phyloP scores from a whole-genome alignment of 345 rosid species.

The Sisymbrium irio region DNA sequence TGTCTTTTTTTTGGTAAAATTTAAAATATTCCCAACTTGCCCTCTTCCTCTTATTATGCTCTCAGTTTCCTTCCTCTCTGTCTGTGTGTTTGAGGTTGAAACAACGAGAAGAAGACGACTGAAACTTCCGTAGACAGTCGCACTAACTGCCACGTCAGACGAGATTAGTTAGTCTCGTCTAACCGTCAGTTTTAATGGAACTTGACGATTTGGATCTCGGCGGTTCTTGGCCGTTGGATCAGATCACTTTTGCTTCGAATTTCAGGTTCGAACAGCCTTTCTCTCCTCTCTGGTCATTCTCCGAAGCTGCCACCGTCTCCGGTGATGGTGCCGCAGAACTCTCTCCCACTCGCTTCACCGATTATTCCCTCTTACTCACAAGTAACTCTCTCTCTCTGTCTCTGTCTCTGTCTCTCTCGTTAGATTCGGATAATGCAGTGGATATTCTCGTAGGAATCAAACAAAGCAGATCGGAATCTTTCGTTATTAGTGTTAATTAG shows the following conservation, averaged over 20 bases:
- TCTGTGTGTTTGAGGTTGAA: neutral
- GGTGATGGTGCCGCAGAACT: constrained; percentile 24
- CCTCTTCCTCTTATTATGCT: constrained; percentile 7
- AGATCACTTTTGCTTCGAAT: constrained; percentile 44
- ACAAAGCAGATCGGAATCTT: neutral
- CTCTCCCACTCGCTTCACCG: constrained; percentile 39
- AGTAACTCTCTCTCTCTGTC: constrained; percentile 42
- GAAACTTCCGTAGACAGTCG: neutral
- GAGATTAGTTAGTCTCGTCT: neutral
- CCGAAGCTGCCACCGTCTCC: constrained; percentile 39
- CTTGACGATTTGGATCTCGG: constrained; percentile 77
- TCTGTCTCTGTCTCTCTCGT: neutral
- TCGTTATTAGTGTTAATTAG: no score
- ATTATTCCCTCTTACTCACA: constrained; percentile 46
- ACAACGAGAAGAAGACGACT: no score
- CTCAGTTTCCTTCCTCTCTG: neutral
- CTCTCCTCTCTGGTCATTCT: constrained; percentile 94
- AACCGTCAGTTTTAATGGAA: constrained; percentile 38
- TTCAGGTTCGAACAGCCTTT: constrained; percentile 72
- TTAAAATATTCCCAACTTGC: constrained; percentile 24
- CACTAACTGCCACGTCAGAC: neutral
- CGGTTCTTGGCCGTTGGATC: constrained; percentile 76
- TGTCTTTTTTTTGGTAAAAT: neutral
- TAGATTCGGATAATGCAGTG: constrained; percentile 12
- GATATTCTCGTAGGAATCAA: constrained; percentile 26